Base-by-base conservation (phyloP, 2,329 filamentous ascomycete species). In the Paraconiothyrium brasiliense region DNA sequence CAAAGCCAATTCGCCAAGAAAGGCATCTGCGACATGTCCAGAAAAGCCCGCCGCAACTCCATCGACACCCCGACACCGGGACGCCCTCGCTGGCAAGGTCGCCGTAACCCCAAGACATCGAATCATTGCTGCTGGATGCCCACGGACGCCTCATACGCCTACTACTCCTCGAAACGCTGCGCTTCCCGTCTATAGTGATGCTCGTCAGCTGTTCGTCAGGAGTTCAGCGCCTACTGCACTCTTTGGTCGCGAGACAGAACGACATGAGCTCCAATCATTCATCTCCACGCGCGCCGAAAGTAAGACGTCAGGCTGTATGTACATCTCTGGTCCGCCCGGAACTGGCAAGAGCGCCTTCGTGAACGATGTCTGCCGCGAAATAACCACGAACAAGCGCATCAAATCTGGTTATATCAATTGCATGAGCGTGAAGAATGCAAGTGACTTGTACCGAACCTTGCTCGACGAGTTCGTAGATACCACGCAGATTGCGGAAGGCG, bases 311-410 rank as follows among this genome's bases (percentile, higher is more conserved):
- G 93, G 94, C 57, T 98, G 94, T 74, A 86, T 97, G 55, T 99
- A 99, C 76, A 90, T 99, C 68, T 97, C 94, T 70, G 95, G 95
- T 0, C 95, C 95, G 4, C 95, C 95, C 2, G 95, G 95, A 11
- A 99, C 95, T 0, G 95, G 95, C 58, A 99, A 99, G 82, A 98
- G 94, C 77, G 95, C 95, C 34, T 90, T 98, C 84, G 89, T 98
- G 64, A 89, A 89, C 65, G 90, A 96, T 75, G 87, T 97, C 54
- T 91, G 91, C 51, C 82, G 87, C 51, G 83, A 88, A 47, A 80
- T 90, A 52, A 81, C 82, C 37, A 81, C 84, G 16, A 78, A 82
- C 1, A 71, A 78, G 13, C 78, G 78, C 4, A 82, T 95, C 57
- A 89, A 87, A 71, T 89, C 90, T 57, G 89, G 89, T 2, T 94